Percentiles rank a stretch among this genome's conserved stretches.
These are phyloP conservation scores for Moesziomyces sp. DNA, from an alignment of 1,284 basidiomycete genomes.

Conservation along the genomic window DNA sequence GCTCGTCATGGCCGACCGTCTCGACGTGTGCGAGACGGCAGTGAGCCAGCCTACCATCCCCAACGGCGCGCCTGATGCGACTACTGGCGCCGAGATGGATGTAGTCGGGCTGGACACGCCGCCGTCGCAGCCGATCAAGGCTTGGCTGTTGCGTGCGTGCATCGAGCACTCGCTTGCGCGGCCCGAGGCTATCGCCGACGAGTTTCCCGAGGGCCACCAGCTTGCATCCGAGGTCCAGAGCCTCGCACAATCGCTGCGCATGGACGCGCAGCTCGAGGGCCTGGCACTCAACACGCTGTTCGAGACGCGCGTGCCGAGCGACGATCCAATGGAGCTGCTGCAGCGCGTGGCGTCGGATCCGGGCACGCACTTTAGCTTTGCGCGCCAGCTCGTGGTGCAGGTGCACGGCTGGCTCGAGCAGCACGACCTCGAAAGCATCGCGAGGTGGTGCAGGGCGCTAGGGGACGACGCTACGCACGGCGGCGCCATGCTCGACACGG, in stretches of 20 bases:
- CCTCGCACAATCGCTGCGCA: conserved; percentile 37
- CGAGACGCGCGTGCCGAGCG: conserved; percentile 31
- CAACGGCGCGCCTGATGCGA: background rate
- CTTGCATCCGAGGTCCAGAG: conserved; percentile 45
- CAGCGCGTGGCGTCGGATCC: conserved; percentile 40
- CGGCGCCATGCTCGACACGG: conserved; percentile 30
- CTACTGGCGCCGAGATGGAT: background rate
- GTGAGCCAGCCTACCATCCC: background rate
- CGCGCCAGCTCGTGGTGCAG: conserved; percentile 32
- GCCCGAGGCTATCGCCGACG: conserved; percentile 46
- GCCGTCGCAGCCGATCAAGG: conserved; percentile 38
- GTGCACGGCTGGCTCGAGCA: conserved; percentile 35
- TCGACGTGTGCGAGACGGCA: conserved; percentile 34
- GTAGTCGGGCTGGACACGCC: conserved; percentile 38
- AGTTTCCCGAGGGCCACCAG: conserved; percentile 41
- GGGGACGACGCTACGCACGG: conserved; percentile 12
- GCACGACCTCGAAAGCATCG: conserved; percentile 48
- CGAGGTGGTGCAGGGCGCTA: conserved; percentile 43
- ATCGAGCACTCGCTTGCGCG: conserved; percentile 44
- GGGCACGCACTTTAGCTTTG: conserved; percentile 41
- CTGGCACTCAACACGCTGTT: conserved; percentile 29
- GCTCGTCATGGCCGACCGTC: conserved; percentile 23
- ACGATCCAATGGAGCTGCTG: conserved; percentile 39
- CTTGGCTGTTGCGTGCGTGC: conserved; percentile 40
- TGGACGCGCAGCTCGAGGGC: conserved; percentile 47